Evolutionary conservation across 352 stramenopile species (phyloP).

Genomic region (Phytophthora nicotianae): DNA sequence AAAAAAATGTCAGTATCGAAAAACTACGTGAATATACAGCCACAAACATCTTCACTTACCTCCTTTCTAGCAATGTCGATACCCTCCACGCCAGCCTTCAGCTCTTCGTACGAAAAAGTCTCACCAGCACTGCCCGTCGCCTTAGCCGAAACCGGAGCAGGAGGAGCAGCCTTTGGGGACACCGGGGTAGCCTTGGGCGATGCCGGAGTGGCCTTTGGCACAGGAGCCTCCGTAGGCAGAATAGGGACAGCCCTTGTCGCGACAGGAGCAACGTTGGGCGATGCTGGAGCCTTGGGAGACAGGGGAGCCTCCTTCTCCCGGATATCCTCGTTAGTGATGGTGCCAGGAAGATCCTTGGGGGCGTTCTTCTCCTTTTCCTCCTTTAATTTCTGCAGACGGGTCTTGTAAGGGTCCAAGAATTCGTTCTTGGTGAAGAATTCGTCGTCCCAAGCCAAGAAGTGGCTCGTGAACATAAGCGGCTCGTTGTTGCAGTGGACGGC

Average conservation of each 20-base stretch:
- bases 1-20: constrained; percentile 30
- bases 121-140: constrained; percentile 38
- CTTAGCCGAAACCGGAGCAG: constrained; percentile 26
- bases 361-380: constrained; percentile 79
- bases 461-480: constrained; percentile 89
- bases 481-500: constrained; percentile 82
- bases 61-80: constrained; percentile 81
- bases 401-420: constrained; percentile 92
- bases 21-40: constrained; percentile 23
- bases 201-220: constrained; percentile 9
- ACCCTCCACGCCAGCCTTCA: constrained; percentile 74
- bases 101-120: constrained; percentile 68
- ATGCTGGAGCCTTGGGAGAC: constrained; percentile 12
- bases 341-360: constrained; percentile 59
- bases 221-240: constrained; percentile 28
- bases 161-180: constrained; percentile 15
- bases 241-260: constrained; percentile 23
- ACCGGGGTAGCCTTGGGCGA: constrained; percentile 21
- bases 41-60: constrained; percentile 36
- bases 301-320: constrained; percentile 30
- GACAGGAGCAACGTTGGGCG: constrained; percentile 19
- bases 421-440: constrained; percentile 81
- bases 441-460: constrained; percentile 91
- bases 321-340: constrained; percentile 59
- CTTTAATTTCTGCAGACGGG: constrained; percentile 78